Base-by-base conservation (phyloP, 2,329 filamentous ascomycete genomes). In the Ophiostoma australiae region DNA sequence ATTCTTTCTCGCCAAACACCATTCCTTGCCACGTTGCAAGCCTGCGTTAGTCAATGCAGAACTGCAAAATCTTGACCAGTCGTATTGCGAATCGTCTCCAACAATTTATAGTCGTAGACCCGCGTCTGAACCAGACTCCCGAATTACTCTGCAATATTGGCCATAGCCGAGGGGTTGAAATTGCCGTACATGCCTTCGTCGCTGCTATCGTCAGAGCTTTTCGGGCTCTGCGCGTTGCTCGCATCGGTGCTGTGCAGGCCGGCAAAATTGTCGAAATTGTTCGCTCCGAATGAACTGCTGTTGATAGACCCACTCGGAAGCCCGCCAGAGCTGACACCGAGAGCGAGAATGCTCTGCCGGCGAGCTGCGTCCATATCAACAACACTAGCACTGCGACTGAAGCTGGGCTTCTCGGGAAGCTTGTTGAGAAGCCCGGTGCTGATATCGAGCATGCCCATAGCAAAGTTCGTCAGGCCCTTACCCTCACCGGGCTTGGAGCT, bases 371-470 rank as follows among this genome's bases (percentile, higher is more conserved):
- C 67, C 67, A 68, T 68, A 8, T 87, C 85, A 13, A 79, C 81
- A 8, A 81, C 78, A 74, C 85, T 87, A 3, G 80, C 83, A 48
- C 80, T 84, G 65, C 86, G 82, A 76, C 86, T 88, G 75, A 92
- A 84, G 33, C 85, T 84, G 10, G 90, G 90, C 79, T 92, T 92
- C 77, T 90, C 88, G 0, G 90, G 90, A 23, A 92, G 83, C 74
- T 89, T 86, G 77, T 90, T 90, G 33, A 91, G 83, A 72, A 92
- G 78, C 0, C 88, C 88, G 0, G 88, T 90, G 27, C 87, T 90
- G 70, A 90, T 90, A 76, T 93, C 91, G 63, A 93, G 81, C 84
- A 91, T 92, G 2, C 89, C 89, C 82, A 93, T 89, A n/a, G 91
- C 90, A 75, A 92, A 92, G 73, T 87, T 85, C 0, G 88, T 90